phyloP scores from a whole-genome alignment of 192 early-diverging fungal species.

The Entomortierella lignicola region DNA sequence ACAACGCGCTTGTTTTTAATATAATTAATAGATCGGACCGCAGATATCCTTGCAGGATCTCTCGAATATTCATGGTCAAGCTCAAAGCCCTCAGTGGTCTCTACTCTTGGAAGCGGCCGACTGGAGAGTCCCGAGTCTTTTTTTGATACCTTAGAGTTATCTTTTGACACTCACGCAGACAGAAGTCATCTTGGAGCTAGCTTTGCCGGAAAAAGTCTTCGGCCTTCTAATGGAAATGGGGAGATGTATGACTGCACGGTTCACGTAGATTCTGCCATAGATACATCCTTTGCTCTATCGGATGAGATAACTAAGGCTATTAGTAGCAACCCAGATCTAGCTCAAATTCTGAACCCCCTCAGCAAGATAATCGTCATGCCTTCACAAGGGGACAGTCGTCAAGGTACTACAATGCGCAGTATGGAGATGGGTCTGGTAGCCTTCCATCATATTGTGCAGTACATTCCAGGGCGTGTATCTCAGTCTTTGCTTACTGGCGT shows the following conservation, averaged over 20 bases:
- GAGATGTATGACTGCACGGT: background rate
- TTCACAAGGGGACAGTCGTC: background rate
- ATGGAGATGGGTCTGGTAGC: slow-evolving; percentile 10
- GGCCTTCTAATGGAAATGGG: background rate
- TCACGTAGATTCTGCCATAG: background rate
- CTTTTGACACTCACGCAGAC: too few species aligned
- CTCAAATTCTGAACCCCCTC: background rate
- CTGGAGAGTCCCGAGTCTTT: slow-evolving; percentile 8
- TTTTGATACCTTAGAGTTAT: slow-evolving; percentile 7
- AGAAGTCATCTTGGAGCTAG: too few species aligned
- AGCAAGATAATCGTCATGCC: slow-evolving; percentile 1
- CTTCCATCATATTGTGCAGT: slow-evolving; percentile 6
- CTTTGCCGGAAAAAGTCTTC: too few species aligned
- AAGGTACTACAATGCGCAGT: background rate
- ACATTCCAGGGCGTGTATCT: background rate
- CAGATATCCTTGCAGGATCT: slow-evolving; percentile 16
- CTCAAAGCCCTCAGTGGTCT: background rate
- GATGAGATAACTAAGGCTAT: background rate
- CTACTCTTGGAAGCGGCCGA: background rate
- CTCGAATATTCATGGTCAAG: slow-evolving; percentile 34
- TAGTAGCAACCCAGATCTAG: background rate
- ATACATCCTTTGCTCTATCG: background rate
- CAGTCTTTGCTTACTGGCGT: background rate
- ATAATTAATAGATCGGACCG: background rate
- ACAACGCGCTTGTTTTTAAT: too few species aligned